These are phyloP conservation scores for Carallia pectinifolia DNA, from an alignment of 345 rosid genomes.

Conservation along the genomic window DNA sequence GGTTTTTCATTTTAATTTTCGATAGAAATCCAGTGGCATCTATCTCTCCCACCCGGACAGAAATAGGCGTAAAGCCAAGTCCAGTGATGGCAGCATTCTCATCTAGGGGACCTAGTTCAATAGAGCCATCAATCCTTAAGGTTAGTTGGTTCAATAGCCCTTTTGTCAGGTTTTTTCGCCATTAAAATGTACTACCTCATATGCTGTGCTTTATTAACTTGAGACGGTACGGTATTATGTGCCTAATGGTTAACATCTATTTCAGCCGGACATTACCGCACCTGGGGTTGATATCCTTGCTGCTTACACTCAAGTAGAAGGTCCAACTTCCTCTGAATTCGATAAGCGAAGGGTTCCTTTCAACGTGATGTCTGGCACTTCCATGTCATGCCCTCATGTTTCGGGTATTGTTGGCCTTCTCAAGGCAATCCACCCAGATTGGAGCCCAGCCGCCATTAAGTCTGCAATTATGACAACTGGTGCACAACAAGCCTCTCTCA, in stretches of 20 bases:
- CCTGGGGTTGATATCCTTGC: constrained; percentile 45
- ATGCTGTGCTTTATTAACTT: not conserved
- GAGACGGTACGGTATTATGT: not conserved
- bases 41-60: not conserved
- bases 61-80: constrained; percentile 5
- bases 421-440: constrained; percentile 37
- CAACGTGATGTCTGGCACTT: constrained; percentile 32
- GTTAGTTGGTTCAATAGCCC: not conserved
- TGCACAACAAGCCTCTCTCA: not conserved
- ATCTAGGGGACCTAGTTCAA: constrained; percentile 25
- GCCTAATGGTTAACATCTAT: not conserved
- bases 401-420: constrained; percentile 42
- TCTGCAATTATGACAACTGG: constrained; percentile 53
- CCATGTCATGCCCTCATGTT: constrained; percentile 39
- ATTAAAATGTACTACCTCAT: not conserved
- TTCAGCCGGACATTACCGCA: constrained; percentile 44
- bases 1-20: not conserved
- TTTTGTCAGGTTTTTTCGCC: not conserved
- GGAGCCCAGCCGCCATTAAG: constrained; percentile 49
- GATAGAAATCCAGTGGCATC: constrained; percentile 9
- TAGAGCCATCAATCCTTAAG: constrained; percentile 13
- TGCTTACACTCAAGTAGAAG: constrained; percentile 13
- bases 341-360: constrained; percentile 16
- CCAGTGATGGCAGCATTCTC: constrained; percentile 29
- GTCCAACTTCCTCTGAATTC: constrained; percentile 9